Percentiles rank a stretch among this genome's conserved stretches.
phyloP scores from a whole-genome alignment of 345 rosid species.

The Raphanus raphanistrum region DNA sequence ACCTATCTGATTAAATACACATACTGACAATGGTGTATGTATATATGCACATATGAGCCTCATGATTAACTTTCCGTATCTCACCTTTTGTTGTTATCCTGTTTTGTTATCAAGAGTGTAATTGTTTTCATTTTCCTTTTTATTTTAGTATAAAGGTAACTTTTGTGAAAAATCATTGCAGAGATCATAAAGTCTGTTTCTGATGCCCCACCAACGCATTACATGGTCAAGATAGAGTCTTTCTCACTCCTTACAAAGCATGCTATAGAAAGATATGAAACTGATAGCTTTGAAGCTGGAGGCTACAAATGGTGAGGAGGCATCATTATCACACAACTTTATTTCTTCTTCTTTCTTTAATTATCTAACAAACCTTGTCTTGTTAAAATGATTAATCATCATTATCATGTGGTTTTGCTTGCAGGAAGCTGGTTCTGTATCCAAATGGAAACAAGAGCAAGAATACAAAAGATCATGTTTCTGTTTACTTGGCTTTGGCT shows the following conservation, averaged over 20 bases:
- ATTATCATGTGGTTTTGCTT: conserved; percentile 14
- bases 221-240: conserved; percentile 48
- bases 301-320: conserved; percentile 64
- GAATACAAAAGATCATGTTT: conserved; percentile 44
- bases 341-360: not conserved
- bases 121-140: not conserved
- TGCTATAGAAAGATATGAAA: conserved; percentile 56
- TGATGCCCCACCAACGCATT: conserved; percentile 55
- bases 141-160: not conserved
- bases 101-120: conserved; percentile 3
- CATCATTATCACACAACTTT: not conserved
- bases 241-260: conserved; percentile 50
- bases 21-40: not conserved
- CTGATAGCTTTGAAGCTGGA: conserved; percentile 62
- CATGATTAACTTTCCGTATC: not conserved
- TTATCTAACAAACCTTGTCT: not conserved
- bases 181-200: conserved; percentile 46
- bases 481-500: conserved; percentile 52
- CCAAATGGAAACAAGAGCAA: conserved; percentile 70
- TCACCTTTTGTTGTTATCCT: not conserved
- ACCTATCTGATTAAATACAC: not conserved
- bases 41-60: not conserved
- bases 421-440: conserved; percentile 59
- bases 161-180: conserved; percentile 28
- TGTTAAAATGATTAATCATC: conserved; percentile 1